Conservation (phyloP, 306 rosid species). For the Purshia tridentata region DNA sequence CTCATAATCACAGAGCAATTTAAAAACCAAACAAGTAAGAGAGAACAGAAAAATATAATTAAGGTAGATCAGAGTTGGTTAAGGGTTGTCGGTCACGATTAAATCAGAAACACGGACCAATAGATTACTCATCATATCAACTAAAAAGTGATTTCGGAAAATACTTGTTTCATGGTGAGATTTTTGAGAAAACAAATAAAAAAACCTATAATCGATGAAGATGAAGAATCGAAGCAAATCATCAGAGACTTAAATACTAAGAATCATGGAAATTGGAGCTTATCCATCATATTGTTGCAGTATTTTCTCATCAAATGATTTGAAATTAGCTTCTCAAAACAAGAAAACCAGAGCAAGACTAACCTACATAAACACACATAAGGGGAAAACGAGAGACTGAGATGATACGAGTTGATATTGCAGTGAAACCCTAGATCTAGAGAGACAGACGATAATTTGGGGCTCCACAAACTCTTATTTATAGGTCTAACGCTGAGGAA, state of each 20-base stretch:
- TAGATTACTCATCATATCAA: constrained; percentile 58
- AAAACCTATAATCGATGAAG: rapidly evolving
- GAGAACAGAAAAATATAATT: background rate
- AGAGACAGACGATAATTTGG: background rate
- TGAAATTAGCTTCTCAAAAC: background rate
- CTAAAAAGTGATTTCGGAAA: background rate
- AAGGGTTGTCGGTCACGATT: constrained; percentile 55
- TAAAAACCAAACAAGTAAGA: background rate
- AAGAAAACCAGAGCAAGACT: no score
- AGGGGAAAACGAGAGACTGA: background rate
- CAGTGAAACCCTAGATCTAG: background rate
- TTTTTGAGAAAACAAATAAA: background rate
- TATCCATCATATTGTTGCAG: constrained; percentile 95
- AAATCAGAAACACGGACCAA: constrained; percentile 85
- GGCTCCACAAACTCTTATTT: background rate
- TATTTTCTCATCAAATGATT: constrained; percentile 64
- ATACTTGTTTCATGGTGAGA: background rate
- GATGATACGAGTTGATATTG: background rate
- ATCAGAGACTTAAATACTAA: constrained; percentile 87
- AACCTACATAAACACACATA: no score
- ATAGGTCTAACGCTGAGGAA: background rate
- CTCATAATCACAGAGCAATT: constrained; percentile 67
- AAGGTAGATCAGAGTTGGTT: constrained; percentile 57
- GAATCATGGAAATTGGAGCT: constrained; percentile 50
- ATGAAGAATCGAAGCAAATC: constrained; percentile 14